Evolutionary conservation across 345 rosid species (phyloP).

Genomic region (Moricandia arvensis): DNA sequence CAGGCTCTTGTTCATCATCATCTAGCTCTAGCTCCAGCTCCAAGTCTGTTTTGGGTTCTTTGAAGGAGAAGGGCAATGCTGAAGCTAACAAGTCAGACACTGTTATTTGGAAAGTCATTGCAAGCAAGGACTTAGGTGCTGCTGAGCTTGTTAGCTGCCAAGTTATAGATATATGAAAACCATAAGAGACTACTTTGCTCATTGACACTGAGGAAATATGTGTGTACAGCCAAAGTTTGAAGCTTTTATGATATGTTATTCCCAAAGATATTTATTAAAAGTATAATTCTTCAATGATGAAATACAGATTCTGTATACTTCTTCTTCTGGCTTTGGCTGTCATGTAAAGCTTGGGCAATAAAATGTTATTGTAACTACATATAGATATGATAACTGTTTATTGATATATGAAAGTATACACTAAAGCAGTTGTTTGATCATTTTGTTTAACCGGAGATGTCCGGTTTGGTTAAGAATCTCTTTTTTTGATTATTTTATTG

Average conservation of each 20-base stretch:
- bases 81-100: slow-evolving; percentile 33
- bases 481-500: slow-evolving; percentile 5
- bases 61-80: slow-evolving; percentile 21
- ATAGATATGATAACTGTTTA: background rate
- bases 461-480: background rate
- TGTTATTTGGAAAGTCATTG: slow-evolving; percentile 46
- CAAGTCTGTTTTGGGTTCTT: slow-evolving; percentile 22
- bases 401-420: background rate
- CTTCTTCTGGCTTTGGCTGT: slow-evolving; percentile 21
- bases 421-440: background rate
- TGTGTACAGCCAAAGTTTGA: slow-evolving; percentile 23
- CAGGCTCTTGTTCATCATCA: slow-evolving; percentile 18
- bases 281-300: slow-evolving; percentile 1
- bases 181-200: background rate
- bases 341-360: slow-evolving; percentile 23
- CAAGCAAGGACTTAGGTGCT: slow-evolving; percentile 42
- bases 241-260: slow-evolving; percentile 22
- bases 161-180: slow-evolving; percentile 34
- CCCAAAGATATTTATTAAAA: background rate
- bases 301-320: slow-evolving; percentile 16
- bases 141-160: slow-evolving; percentile 54
- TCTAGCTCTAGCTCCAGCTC: slow-evolving; percentile 9
- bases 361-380: slow-evolving; percentile 6
- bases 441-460: slow-evolving; percentile 10
- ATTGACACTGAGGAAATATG: background rate